Conservation (phyloP, 345 rosid genomes). For the Syzygium aromaticum region DNA sequence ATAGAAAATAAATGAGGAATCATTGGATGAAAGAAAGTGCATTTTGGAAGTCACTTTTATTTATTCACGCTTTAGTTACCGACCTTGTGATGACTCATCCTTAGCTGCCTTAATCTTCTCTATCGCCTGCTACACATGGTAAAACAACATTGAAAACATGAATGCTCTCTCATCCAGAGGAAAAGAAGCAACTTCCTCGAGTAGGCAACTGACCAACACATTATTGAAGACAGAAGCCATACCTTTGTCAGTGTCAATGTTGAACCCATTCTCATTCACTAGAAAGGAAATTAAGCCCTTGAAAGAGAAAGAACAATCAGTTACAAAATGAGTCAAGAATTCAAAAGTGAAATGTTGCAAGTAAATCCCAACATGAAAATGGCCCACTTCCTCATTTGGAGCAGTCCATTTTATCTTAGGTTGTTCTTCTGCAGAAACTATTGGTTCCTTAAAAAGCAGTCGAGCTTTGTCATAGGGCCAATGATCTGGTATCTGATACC, state of each 20-base stretch:
- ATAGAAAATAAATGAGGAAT: conserved; percentile 3
- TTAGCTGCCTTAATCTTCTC: conserved; percentile 89
- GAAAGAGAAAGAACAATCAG: not conserved
- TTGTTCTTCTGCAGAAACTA: no score
- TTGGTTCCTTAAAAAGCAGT: no score
- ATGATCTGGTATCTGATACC: no score
- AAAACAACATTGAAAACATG: not conserved
- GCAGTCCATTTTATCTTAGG: no score
- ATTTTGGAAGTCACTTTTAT: not conserved
- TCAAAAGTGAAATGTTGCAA: not conserved
- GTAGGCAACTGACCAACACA: not conserved
- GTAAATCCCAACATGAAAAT: no score
- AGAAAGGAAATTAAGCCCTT: conserved; percentile 31
- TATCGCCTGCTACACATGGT: conserved; percentile 37
- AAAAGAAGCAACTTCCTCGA: not conserved
- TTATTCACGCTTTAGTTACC: conserved; percentile 22
- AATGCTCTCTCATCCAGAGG: not conserved
- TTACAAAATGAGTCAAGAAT: not conserved
- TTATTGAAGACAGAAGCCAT: not conserved
- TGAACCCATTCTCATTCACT: conserved; percentile 83
- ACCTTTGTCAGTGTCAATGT: conserved; percentile 78
- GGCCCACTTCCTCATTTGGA: no score
- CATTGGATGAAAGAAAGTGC: not conserved
- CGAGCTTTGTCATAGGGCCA: no score
- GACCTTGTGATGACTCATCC: conserved; percentile 81